Evolutionary conservation across 805 yeast species (phyloP).

Genomic region (Saturnispora sanitii): DNA sequence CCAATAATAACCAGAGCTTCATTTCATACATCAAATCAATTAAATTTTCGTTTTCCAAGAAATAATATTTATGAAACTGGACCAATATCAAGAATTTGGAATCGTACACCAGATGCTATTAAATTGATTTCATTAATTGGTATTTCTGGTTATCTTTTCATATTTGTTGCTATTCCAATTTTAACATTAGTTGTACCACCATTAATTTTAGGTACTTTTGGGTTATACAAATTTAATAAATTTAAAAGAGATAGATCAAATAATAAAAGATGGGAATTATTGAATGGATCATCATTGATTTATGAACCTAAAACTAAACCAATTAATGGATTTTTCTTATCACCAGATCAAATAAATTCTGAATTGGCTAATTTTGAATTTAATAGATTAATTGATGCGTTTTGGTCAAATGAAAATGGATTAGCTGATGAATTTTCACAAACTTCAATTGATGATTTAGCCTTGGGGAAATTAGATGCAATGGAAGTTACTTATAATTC

Average conservation of each 20-base stretch:
- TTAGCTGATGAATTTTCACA: constrained; percentile 21
- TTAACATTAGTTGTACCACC: constrained; percentile 26
- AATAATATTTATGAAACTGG: constrained; percentile 13
- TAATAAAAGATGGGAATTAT: constrained; percentile 17
- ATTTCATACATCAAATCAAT: constrained; percentile 1
- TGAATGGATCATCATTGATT: constrained; percentile 20
- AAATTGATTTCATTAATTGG: constrained; percentile 21
- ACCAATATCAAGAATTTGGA: constrained; percentile 12
- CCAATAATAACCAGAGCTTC: background rate
- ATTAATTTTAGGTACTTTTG: constrained; percentile 20
- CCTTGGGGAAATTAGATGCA: constrained; percentile 24
- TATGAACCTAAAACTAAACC: constrained; percentile 16
- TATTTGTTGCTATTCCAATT: constrained; percentile 27
- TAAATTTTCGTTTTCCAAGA: constrained; percentile 18
- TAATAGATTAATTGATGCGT: constrained; percentile 24
- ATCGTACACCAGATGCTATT: constrained; percentile 23
- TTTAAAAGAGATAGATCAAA: constrained; percentile 12
- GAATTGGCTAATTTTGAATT: constrained; percentile 25
- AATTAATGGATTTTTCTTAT: constrained; percentile 13
- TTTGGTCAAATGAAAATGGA: constrained; percentile 24
- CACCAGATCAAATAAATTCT: constrained; percentile 22
- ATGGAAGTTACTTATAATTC: constrained; percentile 18
- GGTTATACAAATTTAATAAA: constrained; percentile 13
- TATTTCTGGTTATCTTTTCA: constrained; percentile 20
- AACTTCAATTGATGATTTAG: constrained; percentile 17